Percentiles rank a stretch among this genome's conserved stretches.
Evolutionary conservation across 768 basidiomycete genomes (phyloP).

Genomic region (Rhodotorula graminis): DNA sequence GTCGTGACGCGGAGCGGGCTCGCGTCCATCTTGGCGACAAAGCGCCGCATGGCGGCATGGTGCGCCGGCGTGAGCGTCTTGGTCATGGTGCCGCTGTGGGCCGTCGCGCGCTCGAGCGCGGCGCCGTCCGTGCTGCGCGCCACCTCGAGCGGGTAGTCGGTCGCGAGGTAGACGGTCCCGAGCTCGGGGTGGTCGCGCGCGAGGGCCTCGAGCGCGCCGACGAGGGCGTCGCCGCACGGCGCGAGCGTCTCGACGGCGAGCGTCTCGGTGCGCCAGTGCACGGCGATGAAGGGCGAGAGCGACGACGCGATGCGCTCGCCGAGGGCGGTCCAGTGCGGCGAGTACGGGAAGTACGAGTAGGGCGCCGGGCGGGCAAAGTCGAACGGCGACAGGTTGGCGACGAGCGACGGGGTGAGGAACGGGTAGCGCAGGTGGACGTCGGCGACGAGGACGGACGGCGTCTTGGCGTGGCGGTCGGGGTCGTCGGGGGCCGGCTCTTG

Average conservation of each 20-base stretch:
- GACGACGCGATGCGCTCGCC: slow-evolving; percentile 49
- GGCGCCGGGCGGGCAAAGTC: background rate
- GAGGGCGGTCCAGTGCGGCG: slow-evolving; percentile 50
- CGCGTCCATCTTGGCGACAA: slow-evolving; percentile 52
- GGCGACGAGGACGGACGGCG: slow-evolving; percentile 52
- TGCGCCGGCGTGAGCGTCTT: slow-evolving; percentile 47
- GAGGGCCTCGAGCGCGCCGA: slow-evolving; percentile 50
- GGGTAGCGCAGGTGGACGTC: slow-evolving; percentile 55
- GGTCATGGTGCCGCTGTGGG: slow-evolving; percentile 30
- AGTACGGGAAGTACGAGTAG: slow-evolving; percentile 49
- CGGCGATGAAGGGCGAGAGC: slow-evolving; percentile 50
- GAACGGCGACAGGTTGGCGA: slow-evolving; percentile 15
- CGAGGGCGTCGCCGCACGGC: slow-evolving; percentile 54
- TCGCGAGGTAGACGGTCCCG: slow-evolving; percentile 55
- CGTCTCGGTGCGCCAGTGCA: slow-evolving; percentile 59
- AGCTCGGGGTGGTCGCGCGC: slow-evolving; percentile 22
- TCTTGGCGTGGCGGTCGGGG: background rate
- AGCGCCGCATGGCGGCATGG: slow-evolving; percentile 50
- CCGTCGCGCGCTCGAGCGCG: background rate
- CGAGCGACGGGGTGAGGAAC: slow-evolving; percentile 46
- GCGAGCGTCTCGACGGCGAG: slow-evolving; percentile 50
- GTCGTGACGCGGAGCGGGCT: slow-evolving; percentile 51
- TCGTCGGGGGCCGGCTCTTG: background rate
- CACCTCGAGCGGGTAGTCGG: slow-evolving; percentile 51
- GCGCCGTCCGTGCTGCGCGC: background rate